Base-by-base conservation (phyloP, 73 alveolate species). In the Stentor roeselii region DNA sequence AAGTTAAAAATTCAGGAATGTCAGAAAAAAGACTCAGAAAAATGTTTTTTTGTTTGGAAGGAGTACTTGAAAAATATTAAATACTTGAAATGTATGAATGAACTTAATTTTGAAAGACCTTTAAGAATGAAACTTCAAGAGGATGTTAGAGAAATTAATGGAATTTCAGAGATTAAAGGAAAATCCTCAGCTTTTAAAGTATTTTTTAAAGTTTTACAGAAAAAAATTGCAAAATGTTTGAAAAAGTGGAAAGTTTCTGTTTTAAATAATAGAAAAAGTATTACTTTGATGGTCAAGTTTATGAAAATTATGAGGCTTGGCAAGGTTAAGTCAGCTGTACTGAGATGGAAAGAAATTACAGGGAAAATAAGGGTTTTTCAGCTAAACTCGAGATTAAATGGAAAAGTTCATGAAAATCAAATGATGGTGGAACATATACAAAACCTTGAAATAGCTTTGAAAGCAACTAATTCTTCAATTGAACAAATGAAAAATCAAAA, bases 31-130 rank as follows among this genome's bases (percentile, higher is more conserved):
- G 37, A 15, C 2, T 27, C 21, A 32, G 41, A 67, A 67, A 67
- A 67, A 67, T 34, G 21, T 11, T 67, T 67, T 34, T 67, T 21
- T 67, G 80, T 40, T 30, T 67, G 80, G 80, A 67, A 67, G 80
- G 11, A 21, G 21, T 67, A 30, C 37, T 27, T 21, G 34, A 21
- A 27, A 21, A 67, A 36, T 27, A 21, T 27, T 11, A 67, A 67
- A 67, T 34, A 27, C 15, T 11, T 27, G 34, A 32, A n/a, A 67
- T 15, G 42, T 11, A n/a, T 15, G 11, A 40, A 67, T 21, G 80
- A 67, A 67, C 80, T 67, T 40, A 32, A 21, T 34, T 21, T 30
- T 0, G 80, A 67, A 67, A 67, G 34, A 2, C 80, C 80, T 21
- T 21, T 21, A 67, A n/a, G 80, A 30, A 0, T 30, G 34, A 32